Evolutionary conservation across 129 eudicot species (phyloP).

Genomic region (Helianthus tuberosus): DNA sequence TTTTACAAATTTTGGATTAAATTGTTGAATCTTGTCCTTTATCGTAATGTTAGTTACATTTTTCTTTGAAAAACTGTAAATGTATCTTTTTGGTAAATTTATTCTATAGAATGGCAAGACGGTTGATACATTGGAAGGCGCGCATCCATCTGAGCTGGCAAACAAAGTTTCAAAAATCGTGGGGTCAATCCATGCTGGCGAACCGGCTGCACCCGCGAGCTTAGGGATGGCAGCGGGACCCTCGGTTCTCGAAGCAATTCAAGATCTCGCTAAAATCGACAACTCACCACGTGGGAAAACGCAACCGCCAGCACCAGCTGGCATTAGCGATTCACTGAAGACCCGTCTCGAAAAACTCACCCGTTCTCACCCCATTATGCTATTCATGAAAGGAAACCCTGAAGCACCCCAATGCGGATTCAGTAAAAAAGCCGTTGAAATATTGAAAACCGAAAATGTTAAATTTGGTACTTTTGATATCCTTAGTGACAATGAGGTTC

Average conservation of each 20-base stretch:
- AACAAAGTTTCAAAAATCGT: slow-evolving; percentile 92
- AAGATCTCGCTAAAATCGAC: slow-evolving; percentile 60
- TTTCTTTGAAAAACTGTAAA: too few species aligned
- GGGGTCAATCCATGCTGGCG: slow-evolving; percentile 72
- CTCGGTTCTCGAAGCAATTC: slow-evolving; percentile 71
- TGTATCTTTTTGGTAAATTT: not conserved
- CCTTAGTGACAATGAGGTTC: slow-evolving; percentile 73
- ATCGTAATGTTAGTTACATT: too few species aligned
- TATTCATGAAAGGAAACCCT: slow-evolving; percentile 97
- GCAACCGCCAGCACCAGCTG: slow-evolving; percentile 32
- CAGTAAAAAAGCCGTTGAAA: slow-evolving; percentile 75
- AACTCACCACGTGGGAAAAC: slow-evolving; percentile 41
- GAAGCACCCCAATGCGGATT: slow-evolving; percentile 90
- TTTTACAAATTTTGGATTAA: not conserved
- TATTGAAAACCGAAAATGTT: slow-evolving; percentile 81
- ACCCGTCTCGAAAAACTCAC: slow-evolving; percentile 64
- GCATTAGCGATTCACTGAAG: slow-evolving; percentile 46
- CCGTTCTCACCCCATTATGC: slow-evolving; percentile 77
- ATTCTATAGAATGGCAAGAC: slow-evolving; percentile 65
- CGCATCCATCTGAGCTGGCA: slow-evolving; percentile 84
- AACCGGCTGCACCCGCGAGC: slow-evolving; percentile 89
- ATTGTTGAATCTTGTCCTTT: not conserved
- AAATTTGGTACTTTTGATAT: slow-evolving; percentile 93
- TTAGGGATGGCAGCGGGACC: slow-evolving; percentile 98
- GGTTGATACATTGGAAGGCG: slow-evolving; percentile 92